Conservation (phyloP, 83 land plant species). For the Picea abies region DNA sequence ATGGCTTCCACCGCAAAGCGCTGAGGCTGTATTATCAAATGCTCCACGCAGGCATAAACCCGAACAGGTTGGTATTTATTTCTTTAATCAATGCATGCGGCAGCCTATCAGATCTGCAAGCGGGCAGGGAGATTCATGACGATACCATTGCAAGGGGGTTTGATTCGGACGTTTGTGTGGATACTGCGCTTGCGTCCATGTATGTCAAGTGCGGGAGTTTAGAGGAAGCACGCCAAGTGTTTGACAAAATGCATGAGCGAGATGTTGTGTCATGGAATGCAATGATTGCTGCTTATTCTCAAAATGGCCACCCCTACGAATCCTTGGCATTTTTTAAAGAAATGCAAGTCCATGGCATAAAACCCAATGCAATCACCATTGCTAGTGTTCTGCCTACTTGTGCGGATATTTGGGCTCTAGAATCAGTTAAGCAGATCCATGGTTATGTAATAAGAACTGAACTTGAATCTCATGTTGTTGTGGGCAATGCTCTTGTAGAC, state of each 20-base stretch:
- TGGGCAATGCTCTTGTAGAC: conserved; percentile 43
- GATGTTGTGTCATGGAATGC: conserved; percentile 9
- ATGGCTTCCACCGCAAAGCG: too few species aligned
- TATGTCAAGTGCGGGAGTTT: neutral
- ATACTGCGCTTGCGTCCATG: neutral
- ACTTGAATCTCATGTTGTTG: conserved; percentile 13
- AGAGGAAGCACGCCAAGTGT: neutral
- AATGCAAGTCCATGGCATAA: conserved; percentile 38
- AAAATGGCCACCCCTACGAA: too few species aligned
- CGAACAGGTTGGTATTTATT: too few species aligned
- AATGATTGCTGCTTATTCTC: neutral
- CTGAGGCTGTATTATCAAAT: too few species aligned
- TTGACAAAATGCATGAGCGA: conserved; percentile 8
- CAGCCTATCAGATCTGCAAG: neutral
- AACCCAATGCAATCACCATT: conserved; percentile 51
- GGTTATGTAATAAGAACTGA: conserved; percentile 21
- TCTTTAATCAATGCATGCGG: neutral
- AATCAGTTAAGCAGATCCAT: conserved; percentile 30
- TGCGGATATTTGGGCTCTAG: neutral
- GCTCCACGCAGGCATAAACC: too few species aligned
- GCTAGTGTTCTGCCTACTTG: conserved; percentile 39
- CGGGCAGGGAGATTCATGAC: neutral
- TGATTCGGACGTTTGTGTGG: neutral
- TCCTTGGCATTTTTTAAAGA: conserved; percentile 37
- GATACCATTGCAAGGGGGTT: neutral